Evolutionary conservation across 1,284 basidiomycete genomes (phyloP).

Genomic region (Rhodotorula sp.): DNA sequence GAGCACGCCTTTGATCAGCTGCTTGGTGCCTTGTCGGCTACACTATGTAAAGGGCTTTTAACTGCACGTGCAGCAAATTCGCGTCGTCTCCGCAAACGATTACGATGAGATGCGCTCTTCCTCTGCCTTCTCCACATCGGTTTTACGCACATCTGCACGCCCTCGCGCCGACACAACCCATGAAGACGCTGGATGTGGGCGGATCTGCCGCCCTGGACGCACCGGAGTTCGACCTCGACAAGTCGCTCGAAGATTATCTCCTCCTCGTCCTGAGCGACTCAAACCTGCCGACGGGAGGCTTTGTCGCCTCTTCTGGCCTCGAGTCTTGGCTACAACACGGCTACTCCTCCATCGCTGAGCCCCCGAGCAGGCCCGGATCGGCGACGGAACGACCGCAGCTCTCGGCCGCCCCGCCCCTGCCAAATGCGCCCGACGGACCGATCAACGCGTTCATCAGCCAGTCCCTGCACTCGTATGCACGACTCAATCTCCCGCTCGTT

Average conservation of each 20-base stretch:
- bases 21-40: too few species aligned
- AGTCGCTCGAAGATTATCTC: constrained; percentile 29
- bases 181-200: background rate
- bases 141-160: background rate
- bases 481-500: constrained; percentile 71
- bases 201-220: background rate
- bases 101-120: too few species aligned
- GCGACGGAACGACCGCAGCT: background rate
- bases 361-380: background rate
- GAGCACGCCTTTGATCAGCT: too few species aligned
- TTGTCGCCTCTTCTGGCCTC: constrained; percentile 86
- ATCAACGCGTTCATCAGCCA: constrained; percentile 66
- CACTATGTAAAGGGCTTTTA: too few species aligned
- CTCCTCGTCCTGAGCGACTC: constrained; percentile 36
- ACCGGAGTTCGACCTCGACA: background rate
- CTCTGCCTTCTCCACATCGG: background rate
- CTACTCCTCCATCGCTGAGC: constrained; percentile 56
- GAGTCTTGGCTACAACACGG: constrained; percentile 89
- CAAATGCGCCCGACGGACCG: constrained; percentile 41
- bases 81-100: too few species aligned
- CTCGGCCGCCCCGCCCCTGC: background rate
- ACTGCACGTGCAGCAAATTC: too few species aligned
- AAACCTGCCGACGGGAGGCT: constrained; percentile 82
- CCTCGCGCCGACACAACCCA: background rate
- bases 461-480: constrained; percentile 70